A percentile compares a stretch with the other conserved stretches of the same genome.
phyloP scores from a whole-genome alignment of 257 asterid genomes.

The Petunia axillaris region DNA sequence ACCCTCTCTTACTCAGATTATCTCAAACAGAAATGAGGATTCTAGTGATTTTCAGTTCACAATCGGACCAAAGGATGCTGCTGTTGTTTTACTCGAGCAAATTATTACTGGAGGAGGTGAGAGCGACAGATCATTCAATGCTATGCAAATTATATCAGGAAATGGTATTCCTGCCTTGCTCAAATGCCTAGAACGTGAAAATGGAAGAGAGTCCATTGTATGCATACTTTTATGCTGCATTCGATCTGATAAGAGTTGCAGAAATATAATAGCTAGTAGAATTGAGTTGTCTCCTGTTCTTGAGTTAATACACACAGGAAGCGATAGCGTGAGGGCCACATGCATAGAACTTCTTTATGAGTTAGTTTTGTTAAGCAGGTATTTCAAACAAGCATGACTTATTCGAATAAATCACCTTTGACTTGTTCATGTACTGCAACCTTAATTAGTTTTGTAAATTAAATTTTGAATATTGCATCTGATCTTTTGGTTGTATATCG shows the following conservation, averaged over 20 bases:
- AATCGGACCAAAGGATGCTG: conserved; percentile 76
- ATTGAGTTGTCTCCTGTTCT: conserved; percentile 67
- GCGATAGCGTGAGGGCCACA: conserved; percentile 53
- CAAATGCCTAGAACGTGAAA: conserved; percentile 57
- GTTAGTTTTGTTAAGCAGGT: conserved; percentile 74
- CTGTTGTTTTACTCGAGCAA: conserved; percentile 63
- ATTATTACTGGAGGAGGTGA: conserved; percentile 70
- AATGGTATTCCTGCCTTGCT: conserved; percentile 63
- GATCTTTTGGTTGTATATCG: neutral
- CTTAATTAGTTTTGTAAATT: conserved; percentile 9
- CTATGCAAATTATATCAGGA: conserved; percentile 46
- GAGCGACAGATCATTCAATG: conserved; percentile 44
- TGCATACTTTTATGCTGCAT: conserved; percentile 66
- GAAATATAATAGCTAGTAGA: conserved; percentile 53
- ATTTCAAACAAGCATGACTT: conserved; percentile 17
- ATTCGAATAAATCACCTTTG: conserved; percentile 17
- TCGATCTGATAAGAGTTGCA: conserved; percentile 58
- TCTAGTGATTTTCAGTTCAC: conserved; percentile 42
- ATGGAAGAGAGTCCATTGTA: conserved; percentile 52
- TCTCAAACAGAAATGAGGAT: conserved; percentile 57
- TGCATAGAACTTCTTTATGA: conserved; percentile 75
- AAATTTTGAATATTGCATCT: neutral
- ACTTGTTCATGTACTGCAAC: neutral
- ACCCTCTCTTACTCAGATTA: conserved; percentile 48
- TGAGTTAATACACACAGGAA: conserved; percentile 74